A percentile compares a stretch with the other conserved stretches of the same genome.
These are phyloP conservation scores for Xylariaceae sp. DNA, from an alignment of 2,329 filamentous ascomycete genomes.

Conservation along the genomic window DNA sequence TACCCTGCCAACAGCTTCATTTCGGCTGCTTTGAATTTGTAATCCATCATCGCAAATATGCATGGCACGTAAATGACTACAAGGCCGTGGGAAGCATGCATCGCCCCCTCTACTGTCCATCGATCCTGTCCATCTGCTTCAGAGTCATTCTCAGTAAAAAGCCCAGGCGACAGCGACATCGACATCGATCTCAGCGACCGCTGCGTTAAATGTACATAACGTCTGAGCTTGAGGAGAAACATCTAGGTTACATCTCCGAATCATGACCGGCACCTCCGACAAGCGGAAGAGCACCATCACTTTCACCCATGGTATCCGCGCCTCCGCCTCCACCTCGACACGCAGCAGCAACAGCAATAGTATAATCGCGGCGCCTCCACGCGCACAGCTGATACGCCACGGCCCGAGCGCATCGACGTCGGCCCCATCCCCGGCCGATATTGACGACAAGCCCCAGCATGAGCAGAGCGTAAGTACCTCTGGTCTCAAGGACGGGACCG, in stretches of 20 bases:
- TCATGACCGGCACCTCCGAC: constrained; percentile 40
- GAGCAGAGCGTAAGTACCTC: too few species aligned
- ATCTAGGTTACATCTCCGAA: constrained; percentile 13
- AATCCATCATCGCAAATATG: too few species aligned
- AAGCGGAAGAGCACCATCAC: constrained; percentile 41
- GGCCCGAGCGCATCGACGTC: constrained; percentile 23
- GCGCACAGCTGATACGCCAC: constrained; percentile 34
- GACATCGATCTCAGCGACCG: constrained; percentile 3
- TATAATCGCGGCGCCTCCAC: constrained; percentile 37
- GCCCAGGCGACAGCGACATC: too few species aligned
- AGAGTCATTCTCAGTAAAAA: too few species aligned
- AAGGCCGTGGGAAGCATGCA: too few species aligned
- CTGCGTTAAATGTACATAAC: not conserved
- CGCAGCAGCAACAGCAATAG: constrained; percentile 17
- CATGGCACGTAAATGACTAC: too few species aligned
- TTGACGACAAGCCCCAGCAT: constrained; percentile 11
- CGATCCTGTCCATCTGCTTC: too few species aligned
- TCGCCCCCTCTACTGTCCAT: too few species aligned
- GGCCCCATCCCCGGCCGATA: constrained; percentile 31
- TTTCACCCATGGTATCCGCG: constrained; percentile 30
- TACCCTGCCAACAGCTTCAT: too few species aligned
- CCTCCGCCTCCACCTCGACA: constrained; percentile 27
- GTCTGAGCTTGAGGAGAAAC: not conserved
- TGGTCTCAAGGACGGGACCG: constrained; percentile 22
- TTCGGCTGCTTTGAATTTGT: too few species aligned